phyloP scores from a whole-genome alignment of 2,329 filamentous ascomycete genomes.

The Ceratocystis huliohia region DNA sequence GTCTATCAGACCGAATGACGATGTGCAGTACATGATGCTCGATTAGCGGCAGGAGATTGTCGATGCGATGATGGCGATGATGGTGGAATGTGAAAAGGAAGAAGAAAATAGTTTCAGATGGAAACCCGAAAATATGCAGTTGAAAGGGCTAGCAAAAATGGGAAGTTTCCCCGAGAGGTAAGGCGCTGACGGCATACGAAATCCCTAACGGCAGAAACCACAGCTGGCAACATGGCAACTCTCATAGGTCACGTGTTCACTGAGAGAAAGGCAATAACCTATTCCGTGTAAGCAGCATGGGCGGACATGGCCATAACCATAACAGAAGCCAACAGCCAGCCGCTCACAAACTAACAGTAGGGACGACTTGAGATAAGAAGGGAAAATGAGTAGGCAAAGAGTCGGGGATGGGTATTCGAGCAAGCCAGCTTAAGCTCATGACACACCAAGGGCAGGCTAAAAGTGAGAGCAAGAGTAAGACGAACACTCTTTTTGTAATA shows the following conservation, averaged over 20 bases:
- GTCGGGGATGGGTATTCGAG: background rate
- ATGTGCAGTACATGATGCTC: background rate
- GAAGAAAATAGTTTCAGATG: background rate
- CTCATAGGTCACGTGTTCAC: background rate
- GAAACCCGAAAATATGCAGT: background rate
- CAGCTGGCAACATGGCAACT: background rate
- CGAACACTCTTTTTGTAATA: background rate
- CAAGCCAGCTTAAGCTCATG: background rate
- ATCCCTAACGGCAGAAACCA: background rate
- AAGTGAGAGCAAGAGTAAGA: background rate
- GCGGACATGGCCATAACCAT: too few relatives aligned
- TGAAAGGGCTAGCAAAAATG: background rate
- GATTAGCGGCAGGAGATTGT: background rate
- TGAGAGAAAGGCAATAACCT: background rate
- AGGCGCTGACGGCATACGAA: background rate
- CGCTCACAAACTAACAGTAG: too few relatives aligned
- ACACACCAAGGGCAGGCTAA: background rate
- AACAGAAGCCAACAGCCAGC: too few relatives aligned
- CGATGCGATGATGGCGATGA: background rate
- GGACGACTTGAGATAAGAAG: background rate
- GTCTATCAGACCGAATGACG: background rate
- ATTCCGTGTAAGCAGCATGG: too few relatives aligned
- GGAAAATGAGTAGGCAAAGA: background rate
- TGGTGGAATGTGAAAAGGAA: background rate
- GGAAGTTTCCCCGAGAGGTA: background rate